phyloP scores from a whole-genome alignment of 139 green algal genomes.

The Chlorella vulgaris region DNA sequence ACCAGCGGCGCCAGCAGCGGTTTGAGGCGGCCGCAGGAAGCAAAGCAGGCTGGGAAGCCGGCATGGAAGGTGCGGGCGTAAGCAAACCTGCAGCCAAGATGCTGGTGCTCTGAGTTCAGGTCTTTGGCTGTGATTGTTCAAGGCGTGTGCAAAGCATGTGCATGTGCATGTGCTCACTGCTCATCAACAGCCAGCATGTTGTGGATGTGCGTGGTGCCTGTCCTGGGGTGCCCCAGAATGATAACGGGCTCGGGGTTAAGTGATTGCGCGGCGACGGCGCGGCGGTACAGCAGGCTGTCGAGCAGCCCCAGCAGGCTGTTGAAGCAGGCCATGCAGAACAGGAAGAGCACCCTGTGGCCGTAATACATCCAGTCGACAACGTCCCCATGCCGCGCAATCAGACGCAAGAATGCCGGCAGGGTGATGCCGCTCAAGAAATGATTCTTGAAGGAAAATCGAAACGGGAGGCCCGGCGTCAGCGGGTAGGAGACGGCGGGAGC shows the following conservation, averaged over 20 bases:
- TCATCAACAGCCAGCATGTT: slow-evolving; percentile 64
- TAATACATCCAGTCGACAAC: slow-evolving; percentile 51
- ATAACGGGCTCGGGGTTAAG: slow-evolving; percentile 64
- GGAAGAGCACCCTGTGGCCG: slow-evolving; percentile 60
- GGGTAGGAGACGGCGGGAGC: neutral
- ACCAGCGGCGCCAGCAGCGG: slow-evolving; percentile 49
- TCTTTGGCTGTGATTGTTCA: neutral
- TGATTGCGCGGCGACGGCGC: slow-evolving; percentile 22
- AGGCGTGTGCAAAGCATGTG: too few relatives aligned
- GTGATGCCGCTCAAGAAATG: slow-evolving; percentile 51
- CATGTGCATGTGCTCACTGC: neutral
- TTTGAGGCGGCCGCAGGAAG: slow-evolving; percentile 44
- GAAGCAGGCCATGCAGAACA: slow-evolving; percentile 56
- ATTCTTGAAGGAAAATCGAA: slow-evolving; percentile 26
- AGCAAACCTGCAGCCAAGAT: slow-evolving; percentile 46
- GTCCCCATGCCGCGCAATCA: slow-evolving; percentile 40
- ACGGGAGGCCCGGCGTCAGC: neutral
- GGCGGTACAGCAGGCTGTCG: slow-evolving; percentile 53
- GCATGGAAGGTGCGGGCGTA: slow-evolving; percentile 63
- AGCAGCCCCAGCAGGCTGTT: slow-evolving; percentile 52
- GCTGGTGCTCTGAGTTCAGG: neutral
- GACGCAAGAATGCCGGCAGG: slow-evolving; percentile 36
- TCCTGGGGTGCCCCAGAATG: slow-evolving; percentile 67
- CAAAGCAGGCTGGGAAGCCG: slow-evolving; percentile 69
- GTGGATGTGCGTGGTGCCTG: slow-evolving; percentile 77